Conservation (phyloP, 192 early-diverging fungal genomes). For the Coemansia sp. region DNA sequence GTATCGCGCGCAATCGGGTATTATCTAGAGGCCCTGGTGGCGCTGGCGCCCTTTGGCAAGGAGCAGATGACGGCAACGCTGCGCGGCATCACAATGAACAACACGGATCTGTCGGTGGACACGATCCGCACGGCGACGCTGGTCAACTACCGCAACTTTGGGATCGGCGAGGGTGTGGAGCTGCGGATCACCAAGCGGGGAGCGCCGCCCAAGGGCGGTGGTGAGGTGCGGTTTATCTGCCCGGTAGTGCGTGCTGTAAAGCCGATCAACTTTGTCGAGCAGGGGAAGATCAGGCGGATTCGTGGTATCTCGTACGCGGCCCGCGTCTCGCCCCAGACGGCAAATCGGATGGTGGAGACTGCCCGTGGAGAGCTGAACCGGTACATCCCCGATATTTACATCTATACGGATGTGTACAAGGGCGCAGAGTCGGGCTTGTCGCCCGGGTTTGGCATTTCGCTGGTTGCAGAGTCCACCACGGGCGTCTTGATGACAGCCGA, state of each 20-base stretch:
- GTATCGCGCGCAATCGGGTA: constrained; percentile 84
- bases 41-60: constrained; percentile 91
- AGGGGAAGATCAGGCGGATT: constrained; percentile 84
- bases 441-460: constrained; percentile 85
- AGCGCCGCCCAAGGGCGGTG: constrained; percentile 86
- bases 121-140: constrained; percentile 84
- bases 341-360: constrained; percentile 88
- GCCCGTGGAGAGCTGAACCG: constrained; percentile 80
- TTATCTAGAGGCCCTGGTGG: constrained; percentile 87
- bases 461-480: constrained; percentile 90
- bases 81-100: constrained; percentile 90
- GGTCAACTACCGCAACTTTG: constrained; percentile 79
- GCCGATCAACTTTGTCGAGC: constrained; percentile 75
- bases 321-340: constrained; percentile 88
- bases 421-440: constrained; percentile 89
- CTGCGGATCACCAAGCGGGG: constrained; percentile 86
- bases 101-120: constrained; percentile 88
- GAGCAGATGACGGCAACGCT: constrained; percentile 73
- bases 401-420: constrained; percentile 96
- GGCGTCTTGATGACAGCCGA: constrained; percentile 81
- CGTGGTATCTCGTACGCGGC: constrained; percentile 93
- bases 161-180: constrained; percentile 76
- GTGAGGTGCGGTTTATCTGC: constrained; percentile 82
- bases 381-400: constrained; percentile 95
- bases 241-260: constrained; percentile 73